Base-by-base conservation (phyloP, 257 asterid species). In the Solanum habrochaites region DNA sequence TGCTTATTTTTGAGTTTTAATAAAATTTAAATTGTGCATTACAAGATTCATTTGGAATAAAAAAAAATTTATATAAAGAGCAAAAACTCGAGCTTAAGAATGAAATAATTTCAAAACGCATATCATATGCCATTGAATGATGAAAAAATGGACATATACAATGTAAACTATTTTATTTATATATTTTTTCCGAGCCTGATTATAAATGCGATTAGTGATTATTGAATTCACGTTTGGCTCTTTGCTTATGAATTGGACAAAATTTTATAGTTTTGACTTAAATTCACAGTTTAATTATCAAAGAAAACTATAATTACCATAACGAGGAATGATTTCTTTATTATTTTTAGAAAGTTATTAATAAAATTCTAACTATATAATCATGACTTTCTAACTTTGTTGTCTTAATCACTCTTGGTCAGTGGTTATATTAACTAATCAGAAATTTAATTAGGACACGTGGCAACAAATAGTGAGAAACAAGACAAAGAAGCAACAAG, bases 401-500 rank as follows among this genome's bases (percentile, higher is more conserved):
- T 45, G 64, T 78, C 84, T 45, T 45, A 27, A 78, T 43, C 84
- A 15, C 31, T 78, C 58, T 78, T 31, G 69, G 85, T 47, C 43
- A 5, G 43, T 23, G 82, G 8, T 83, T 86, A 74, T 21, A 88
- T 42, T 69, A 56, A 62, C 32, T 18, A 82, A 37, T 89, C 15
- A 14, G 14, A 75, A 83, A 27, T 27, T 18, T 29, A 64, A 42
- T 0, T 20, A 20, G 5, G 40, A 83, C 86, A 75, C 78, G 72
- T 83, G 80, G 64, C 85, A 77, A 75, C 37, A 77, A 71, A 21
- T n/a, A 27, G 71, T 35, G 35, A 75, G 62, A 40, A 31, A 83
- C 85, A 85, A 89, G 89, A 86, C 82, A 64, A 20, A 77, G 45
- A 74, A 62, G 12, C 81, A 85, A 89, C 39, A 58, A 58, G 20